Base-by-base conservation (phyloP, 257 asterid genomes). In the Datura wrightii region DNA sequence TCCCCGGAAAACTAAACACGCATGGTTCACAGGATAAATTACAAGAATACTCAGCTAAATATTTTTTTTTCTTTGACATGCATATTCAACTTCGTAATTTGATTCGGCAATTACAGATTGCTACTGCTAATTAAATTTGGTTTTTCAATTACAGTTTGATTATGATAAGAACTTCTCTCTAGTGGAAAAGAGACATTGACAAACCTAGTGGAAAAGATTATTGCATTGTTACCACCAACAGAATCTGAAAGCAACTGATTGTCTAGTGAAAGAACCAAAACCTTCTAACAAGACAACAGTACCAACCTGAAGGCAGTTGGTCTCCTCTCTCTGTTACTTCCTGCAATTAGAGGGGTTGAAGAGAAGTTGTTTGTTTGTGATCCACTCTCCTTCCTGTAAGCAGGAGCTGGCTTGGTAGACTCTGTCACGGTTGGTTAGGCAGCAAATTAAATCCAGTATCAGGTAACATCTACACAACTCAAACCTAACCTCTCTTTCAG, bases 321-420 rank as follows among this genome's bases (percentile, higher is more conserved):
- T 85, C 86, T 89, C 86, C 90, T 89, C 92, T 89, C 89, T 82
- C 85, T 86, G 86, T 84, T 89, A 85, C 83, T 85, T 84, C 93
- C 93, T 10, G 88, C 87, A 66, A 82, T 3, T 85, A 84, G 93
- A 87, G 89, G 81, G 79, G 87, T 83, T 54, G 95, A 86, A 65
- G 92, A 84, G 24, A 83, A 79, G 42, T 91, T 88, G 72, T 88
- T 92, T 58, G 92, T 85, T 67, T 39, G 71, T 19, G 98, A 86
- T 59, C 92, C 96, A 89, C 91, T 91, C 63, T 95, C 98, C 90
- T 92, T 95, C 90, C 88, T 92, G 88, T 88, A 86, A n/a, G 91
- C 87, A 9, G 94, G 74, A 48, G 85, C 95, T 60, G 89, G 90
- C 83, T 85, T 85, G 81, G 89, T 56, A 87, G 93, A 82, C 83